phyloP scores from a whole-genome alignment of 169 alveolate genomes.

The Cyclospora cayetanensis region DNA sequence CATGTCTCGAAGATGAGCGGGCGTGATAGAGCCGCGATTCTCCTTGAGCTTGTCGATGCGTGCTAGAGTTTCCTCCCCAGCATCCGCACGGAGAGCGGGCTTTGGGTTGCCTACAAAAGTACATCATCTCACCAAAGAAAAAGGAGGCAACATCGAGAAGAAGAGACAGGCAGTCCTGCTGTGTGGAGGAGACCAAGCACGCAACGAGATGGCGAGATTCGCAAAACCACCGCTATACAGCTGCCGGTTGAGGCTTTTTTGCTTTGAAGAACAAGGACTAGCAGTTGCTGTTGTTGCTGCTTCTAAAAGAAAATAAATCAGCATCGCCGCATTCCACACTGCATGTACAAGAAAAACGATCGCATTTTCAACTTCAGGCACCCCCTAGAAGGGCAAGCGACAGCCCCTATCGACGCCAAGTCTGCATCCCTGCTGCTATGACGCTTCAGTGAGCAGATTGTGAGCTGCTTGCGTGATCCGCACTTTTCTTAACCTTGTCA shows the following conservation, averaged over 20 bases:
- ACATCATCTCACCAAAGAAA: neutral
- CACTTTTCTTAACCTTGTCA: conserved; percentile 87
- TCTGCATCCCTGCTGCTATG: too few relatives aligned
- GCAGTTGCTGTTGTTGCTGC: neutral
- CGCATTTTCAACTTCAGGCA: too few relatives aligned
- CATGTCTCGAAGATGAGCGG: conserved; percentile 85
- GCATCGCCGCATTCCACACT: too few relatives aligned
- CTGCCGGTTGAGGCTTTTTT: too few relatives aligned
- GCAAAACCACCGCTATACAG: too few relatives aligned
- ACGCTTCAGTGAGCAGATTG: too few relatives aligned
- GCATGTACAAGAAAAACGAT: too few relatives aligned
- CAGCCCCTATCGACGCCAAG: too few relatives aligned
- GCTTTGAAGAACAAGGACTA: too few relatives aligned
- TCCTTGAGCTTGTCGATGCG: conserved; percentile 85
- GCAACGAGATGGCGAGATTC: neutral
- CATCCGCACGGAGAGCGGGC: conserved; percentile 77
- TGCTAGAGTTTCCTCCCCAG: conserved; percentile 85
- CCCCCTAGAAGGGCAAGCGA: too few relatives aligned
- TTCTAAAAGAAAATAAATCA: neutral
- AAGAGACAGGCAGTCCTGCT: neutral
- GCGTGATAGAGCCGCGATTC: conserved; percentile 84
- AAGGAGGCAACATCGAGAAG: neutral
- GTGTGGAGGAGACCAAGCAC: neutral
- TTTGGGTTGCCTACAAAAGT: conserved; percentile 5
- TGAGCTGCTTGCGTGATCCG: too few relatives aligned